Conservation (phyloP, 257 asterid genomes). For the Nicotiana tomentosiformis region DNA sequence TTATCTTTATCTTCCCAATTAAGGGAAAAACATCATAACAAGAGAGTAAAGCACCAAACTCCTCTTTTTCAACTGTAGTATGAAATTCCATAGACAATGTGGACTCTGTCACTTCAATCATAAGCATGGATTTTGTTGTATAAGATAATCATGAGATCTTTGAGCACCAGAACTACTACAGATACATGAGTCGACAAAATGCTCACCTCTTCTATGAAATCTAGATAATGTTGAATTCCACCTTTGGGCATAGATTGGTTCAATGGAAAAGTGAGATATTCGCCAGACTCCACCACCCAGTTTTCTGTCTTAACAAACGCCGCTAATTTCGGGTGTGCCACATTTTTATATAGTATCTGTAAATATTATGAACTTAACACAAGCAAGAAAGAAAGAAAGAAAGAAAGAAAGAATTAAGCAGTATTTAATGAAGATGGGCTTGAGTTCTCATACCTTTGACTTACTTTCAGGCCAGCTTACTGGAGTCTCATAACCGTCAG, state of each 20-base stretch:
- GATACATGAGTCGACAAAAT: constrained; percentile 2
- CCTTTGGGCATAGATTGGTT: constrained; percentile 50
- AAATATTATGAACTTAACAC: constrained; percentile 13
- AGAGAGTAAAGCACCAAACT: too few relatives aligned
- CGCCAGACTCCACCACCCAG: constrained; percentile 79
- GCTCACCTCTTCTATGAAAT: constrained; percentile 81
- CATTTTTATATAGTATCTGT: constrained; percentile 77
- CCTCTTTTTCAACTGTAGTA: not conserved
- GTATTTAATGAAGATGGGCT: not conserved
- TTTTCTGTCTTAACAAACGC: constrained; percentile 55
- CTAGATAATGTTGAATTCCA: constrained; percentile 80
- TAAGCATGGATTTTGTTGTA: not conserved
- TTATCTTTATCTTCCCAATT: too few relatives aligned
- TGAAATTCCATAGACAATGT: not conserved
- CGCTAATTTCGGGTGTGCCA: constrained; percentile 85
- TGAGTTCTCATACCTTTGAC: constrained; percentile 43
- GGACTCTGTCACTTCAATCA: not conserved
- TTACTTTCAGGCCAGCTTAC: constrained; percentile 86
- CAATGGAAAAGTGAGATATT: constrained; percentile 66
- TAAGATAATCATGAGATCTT: not conserved
- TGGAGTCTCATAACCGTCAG: constrained; percentile 59
- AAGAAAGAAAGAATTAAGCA: not conserved
- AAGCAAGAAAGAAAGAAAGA: constrained; percentile 5
- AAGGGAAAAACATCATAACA: too few relatives aligned
- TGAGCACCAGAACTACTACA: not conserved